phyloP scores from a whole-genome alignment of 2,329 filamentous ascomycete species.

The Monosporascus cannonballus region DNA sequence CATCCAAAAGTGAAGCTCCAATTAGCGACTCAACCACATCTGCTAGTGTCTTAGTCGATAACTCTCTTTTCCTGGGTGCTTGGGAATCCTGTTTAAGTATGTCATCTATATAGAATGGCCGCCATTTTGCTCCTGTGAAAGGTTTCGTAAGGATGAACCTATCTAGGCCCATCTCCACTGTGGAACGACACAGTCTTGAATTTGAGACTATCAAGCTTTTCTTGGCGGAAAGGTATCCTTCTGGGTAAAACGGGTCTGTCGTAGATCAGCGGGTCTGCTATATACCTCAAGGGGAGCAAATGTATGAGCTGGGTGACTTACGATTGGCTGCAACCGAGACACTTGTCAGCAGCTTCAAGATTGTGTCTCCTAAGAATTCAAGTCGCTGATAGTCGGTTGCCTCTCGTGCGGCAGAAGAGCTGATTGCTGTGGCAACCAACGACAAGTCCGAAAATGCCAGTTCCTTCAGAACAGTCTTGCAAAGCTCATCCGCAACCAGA shows the following conservation, averaged over 20 bases:
- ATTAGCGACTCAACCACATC: conserved; percentile 85
- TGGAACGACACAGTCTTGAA: conserved; percentile 59
- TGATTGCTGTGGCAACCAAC: conserved; percentile 64
- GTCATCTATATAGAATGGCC: conserved; percentile 52
- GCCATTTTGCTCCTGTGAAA: conserved; percentile 70
- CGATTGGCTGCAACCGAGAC: conserved; percentile 54
- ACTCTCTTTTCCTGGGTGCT: conserved; percentile 1
- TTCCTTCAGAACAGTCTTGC: conserved; percentile 43
- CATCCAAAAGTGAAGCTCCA: conserved; percentile 66
- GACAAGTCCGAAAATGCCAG: conserved; percentile 48
- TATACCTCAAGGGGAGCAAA: not conserved
- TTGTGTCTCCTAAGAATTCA: conserved; percentile 80
- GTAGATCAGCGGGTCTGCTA: conserved; percentile 7
- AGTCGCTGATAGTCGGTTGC: conserved; percentile 70
- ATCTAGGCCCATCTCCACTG: conserved; percentile 59
- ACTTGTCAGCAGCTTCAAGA: conserved; percentile 70
- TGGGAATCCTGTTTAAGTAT: conserved; percentile 19
- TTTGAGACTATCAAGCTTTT: conserved; percentile 74
- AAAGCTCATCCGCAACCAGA: conserved; percentile 57
- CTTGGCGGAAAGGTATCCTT: conserved; percentile 63
- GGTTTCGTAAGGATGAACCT: conserved; percentile 62
- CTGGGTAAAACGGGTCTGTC: conserved; percentile 62
- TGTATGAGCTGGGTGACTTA: conserved; percentile 27
- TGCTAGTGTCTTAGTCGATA: conserved; percentile 69
- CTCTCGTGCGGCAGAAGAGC: conserved; percentile 54